Evolutionary conservation across 352 stramenopile genomes (phyloP), one percentile per base, ranked within the genome.

Genomic region (Phytophthora aleatoria): DNA sequence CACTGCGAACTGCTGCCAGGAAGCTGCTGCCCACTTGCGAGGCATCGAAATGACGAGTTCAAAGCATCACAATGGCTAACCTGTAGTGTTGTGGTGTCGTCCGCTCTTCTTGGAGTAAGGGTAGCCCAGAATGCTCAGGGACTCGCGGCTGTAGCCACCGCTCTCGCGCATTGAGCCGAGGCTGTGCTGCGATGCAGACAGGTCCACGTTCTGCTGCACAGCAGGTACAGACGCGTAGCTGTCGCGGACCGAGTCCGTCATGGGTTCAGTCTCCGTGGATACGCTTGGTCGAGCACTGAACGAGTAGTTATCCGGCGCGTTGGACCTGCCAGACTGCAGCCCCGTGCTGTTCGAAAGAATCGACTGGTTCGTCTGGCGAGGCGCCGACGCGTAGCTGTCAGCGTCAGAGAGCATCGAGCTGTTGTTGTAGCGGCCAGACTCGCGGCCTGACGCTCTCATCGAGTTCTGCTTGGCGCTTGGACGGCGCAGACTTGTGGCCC

Each of bases 111-210:
- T 91, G 41, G 81, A 82, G 67, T 92, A 90, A 48, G 85, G 85
- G 67, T 95, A 95, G 59, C 80, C 84, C 59, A 95, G 80, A 67
- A 95, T 84, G 70, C 73, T 91, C 58, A 92, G 68, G 30, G 85
- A 93, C 28, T 92, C 83, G 42, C 79, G 76, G 58, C 81, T 90
- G 70, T 93, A 92, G 45, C 86, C 83, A 13, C 69, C 68, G 57
- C 67, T 83, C 50, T 85, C 74, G 28, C 76, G 76, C 72, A 81
- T 67, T 36, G 80, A 87, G 7, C 67, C 66, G 1, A 71, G 43
- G 61, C 61, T 77, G 36, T 28, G 59, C 51, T 72, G 71, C 36
- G 68, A 81, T 8, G 57, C 26, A 50, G 67, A 65, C 50, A 66
- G 50, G 58, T 76, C 63, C 26, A 45, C 43, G 49, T 57, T 63